Percentiles rank a stretch among this genome's conserved stretches.
Conservation (phyloP, 2,329 filamentous ascomycete species). For the Claviceps sp. region DNA sequence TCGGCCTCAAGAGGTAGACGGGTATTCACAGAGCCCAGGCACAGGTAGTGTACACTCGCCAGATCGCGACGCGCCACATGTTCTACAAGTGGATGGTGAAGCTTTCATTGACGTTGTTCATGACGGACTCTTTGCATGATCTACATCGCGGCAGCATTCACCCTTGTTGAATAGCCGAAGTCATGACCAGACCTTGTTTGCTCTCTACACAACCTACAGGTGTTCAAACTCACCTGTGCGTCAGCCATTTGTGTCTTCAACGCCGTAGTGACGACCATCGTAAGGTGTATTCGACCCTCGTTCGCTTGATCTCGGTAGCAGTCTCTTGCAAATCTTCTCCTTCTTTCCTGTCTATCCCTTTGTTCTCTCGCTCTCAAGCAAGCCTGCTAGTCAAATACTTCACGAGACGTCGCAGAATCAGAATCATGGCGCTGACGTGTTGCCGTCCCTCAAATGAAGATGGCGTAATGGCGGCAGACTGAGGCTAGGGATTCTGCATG, state of each 20-base stretch:
- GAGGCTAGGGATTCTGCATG: too few relatives aligned
- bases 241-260: constrained; percentile 36
- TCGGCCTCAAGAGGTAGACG: too few relatives aligned
- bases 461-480: constrained; percentile 8
- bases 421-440: constrained; percentile 27
- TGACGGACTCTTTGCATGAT: constrained; percentile 42
- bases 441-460: constrained; percentile 28
- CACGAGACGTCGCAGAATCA: constrained; percentile 20
- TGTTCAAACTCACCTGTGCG: constrained; percentile 35
- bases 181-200: constrained; percentile 34
- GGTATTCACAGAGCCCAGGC: constrained; percentile 32
- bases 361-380: not conserved
- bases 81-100: constrained; percentile 38
- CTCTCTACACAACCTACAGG: constrained; percentile 36
- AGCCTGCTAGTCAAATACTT: not conserved
- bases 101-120: constrained; percentile 27
- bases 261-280: constrained; percentile 29
- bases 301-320: constrained; percentile 33
- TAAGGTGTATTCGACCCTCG: constrained; percentile 32
- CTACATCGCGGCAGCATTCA: constrained; percentile 31
- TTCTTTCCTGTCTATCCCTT: not conserved
- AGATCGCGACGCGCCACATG: constrained; percentile 33
- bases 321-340: constrained; percentile 31
- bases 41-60: constrained; percentile 32
- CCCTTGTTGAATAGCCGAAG: constrained; percentile 33